Evolutionary conservation across 2,329 filamentous ascomycete species (phyloP), one percentile per base, ranked within the genome.

Genomic region (Rutstroemia sp.): DNA sequence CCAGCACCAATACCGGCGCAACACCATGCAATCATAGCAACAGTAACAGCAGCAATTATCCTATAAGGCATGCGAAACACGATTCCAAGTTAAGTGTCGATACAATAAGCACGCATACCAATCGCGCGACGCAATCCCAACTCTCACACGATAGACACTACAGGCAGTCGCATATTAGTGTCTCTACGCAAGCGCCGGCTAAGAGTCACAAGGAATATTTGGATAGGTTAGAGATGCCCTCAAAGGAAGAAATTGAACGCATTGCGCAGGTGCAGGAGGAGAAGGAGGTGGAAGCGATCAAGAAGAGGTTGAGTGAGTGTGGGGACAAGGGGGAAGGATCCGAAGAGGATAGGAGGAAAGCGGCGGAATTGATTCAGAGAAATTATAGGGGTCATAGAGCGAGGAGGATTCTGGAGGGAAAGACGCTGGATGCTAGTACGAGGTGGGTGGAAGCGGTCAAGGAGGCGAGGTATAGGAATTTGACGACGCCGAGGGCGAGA

Each of bases 371-470:
- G 25, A 85, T 86, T 48, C 82, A 90, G 74, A 82, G 85, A 62
- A 87, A 85, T 25, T 95, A 91, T 69, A 79, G 90, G 37, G 89
- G 90, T 5, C 89, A 95, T 70, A 79, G 87, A 54, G 79, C 82
- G 49, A 79, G 90, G 45, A 75, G 90, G 49, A 85, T 90, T 69
- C 75, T 94, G 64, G 71, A 80, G 42, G 90, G 90, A 0, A 75
- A 86, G 62, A 80, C 80, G 1, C 69, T 95, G 37, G 66, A 66
- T 63, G 60, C 62, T 19, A 64, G 62, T 46, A 67, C 64, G 18
- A 53, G 69, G 45, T 69, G 64, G 67, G 58, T 65, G 8, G 65
- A 81, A 72, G 77, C 76, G 44, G 67, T 81, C 53, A 77, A 75
- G 69, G 78, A 80, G 76, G 81, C 80, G 14, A 73, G 76, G 68